Evolutionary conservation across 2,329 filamentous ascomycete genomes (phyloP).

Genomic region (Arthrobotrys sphaeroides): DNA sequence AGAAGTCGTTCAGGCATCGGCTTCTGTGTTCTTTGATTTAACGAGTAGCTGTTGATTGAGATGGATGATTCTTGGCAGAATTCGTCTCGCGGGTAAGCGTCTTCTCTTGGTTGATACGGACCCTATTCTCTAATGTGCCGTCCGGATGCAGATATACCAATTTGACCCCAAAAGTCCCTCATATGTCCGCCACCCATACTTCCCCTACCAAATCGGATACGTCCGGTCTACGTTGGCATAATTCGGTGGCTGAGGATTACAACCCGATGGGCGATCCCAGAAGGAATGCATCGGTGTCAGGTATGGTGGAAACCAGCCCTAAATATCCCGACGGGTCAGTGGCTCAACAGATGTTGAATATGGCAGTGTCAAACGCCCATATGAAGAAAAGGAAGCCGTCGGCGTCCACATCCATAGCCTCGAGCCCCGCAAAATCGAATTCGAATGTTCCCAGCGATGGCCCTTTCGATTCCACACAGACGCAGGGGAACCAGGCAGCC

Average conservation of each 20-base stretch:
- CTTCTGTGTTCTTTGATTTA: not conserved
- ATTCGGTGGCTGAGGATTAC: slow-evolving; percentile 47
- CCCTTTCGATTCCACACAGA: not conserved
- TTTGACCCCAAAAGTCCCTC: slow-evolving; percentile 27
- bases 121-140: not conserved
- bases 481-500: not conserved
- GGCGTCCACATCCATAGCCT: slow-evolving; percentile 37
- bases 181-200: slow-evolving; percentile 7
- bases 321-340: slow-evolving; percentile 16
- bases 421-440: slow-evolving; percentile 34
- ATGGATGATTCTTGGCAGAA: slow-evolving; percentile 51
- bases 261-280: slow-evolving; percentile 21
- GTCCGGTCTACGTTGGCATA: slow-evolving; percentile 50
- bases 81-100: slow-evolving; percentile 39
- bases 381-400: slow-evolving; percentile 46
- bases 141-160: slow-evolving; percentile 11
- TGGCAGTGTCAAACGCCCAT: slow-evolving; percentile 10
- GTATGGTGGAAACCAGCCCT: slow-evolving; percentile 31
- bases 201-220: slow-evolving; percentile 36
- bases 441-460: slow-evolving; percentile 16
- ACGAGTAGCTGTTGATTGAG: not conserved
- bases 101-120: not conserved
- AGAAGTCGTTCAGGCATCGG: not conserved
- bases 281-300: slow-evolving; percentile 23
- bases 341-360: slow-evolving; percentile 1